phyloP scores from a whole-genome alignment of 257 asterid species.

The Scutellaria minor region DNA sequence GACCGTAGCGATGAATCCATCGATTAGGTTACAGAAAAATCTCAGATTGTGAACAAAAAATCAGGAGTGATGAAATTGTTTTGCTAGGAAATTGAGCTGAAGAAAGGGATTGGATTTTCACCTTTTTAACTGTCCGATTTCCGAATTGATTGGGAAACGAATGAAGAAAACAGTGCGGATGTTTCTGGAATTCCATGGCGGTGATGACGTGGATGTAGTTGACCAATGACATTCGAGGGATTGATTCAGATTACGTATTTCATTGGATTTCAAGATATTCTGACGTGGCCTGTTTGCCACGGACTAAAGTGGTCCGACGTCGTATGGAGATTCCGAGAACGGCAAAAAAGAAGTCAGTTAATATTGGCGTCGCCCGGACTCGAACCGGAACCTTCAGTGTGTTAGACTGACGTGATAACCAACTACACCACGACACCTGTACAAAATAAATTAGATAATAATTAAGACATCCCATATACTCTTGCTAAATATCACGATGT shows the following conservation, averaged over 20 bases:
- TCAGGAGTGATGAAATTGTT: not conserved
- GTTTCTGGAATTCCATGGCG: not conserved
- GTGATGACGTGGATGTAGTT: slow-evolving; percentile 51
- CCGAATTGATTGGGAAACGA: not conserved
- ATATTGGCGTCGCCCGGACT: slow-evolving; percentile 63
- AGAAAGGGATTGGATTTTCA: not conserved
- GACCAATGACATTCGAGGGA: slow-evolving; percentile 59
- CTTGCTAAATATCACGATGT: not conserved
- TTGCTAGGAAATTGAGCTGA: not conserved
- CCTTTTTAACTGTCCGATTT: not conserved
- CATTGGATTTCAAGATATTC: slow-evolving; percentile 33
- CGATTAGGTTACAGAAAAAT: not conserved
- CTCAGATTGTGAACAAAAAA: slow-evolving; percentile 8
- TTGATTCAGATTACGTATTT: slow-evolving; percentile 26
- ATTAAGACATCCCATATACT: too few relatives aligned
- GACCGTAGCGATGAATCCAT: slow-evolving; percentile 46
- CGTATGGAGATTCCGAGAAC: not conserved
- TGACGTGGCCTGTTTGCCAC: slow-evolving; percentile 37
- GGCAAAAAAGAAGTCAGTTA: too few relatives aligned
- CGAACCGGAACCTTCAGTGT: slow-evolving; percentile 96
- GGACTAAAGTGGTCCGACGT: slow-evolving; percentile 5
- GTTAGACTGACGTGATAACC: slow-evolving; percentile 99
- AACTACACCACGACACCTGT: slow-evolving; percentile 95
- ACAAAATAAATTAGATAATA: not conserved
- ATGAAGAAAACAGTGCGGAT: not conserved